Conservation (phyloP, 352 stramenopile genomes). For the Globisporangium viniferum region DNA sequence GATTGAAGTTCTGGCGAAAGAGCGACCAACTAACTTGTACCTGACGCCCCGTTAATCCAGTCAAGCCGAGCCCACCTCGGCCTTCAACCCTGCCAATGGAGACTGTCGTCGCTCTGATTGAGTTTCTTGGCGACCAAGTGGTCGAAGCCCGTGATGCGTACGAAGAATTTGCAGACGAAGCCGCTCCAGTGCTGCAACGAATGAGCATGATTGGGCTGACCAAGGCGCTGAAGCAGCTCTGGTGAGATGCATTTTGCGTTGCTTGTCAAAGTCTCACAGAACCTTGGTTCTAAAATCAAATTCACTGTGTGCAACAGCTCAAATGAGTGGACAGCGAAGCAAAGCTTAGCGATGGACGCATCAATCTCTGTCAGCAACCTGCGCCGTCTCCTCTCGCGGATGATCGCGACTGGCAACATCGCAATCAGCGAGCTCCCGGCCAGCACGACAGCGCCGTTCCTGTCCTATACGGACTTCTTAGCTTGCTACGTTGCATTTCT, state of each 20-base stretch:
- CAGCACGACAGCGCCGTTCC: slow-evolving; percentile 30
- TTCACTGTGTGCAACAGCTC: slow-evolving; percentile 1
- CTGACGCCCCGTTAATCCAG: not conserved
- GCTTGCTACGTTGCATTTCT: slow-evolving; percentile 53
- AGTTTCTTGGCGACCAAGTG: slow-evolving; percentile 61
- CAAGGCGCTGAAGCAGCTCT: slow-evolving; percentile 42
- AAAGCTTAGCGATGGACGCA: not conserved
- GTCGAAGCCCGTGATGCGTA: slow-evolving; percentile 56
- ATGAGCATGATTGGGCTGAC: slow-evolving; percentile 46
- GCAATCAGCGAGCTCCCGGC: slow-evolving; percentile 26
- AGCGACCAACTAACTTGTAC: not conserved
- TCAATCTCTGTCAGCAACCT: slow-evolving; percentile 29
- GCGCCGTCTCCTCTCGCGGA: slow-evolving; percentile 34
- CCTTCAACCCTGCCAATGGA: slow-evolving; percentile 25
- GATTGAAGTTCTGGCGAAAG: not conserved
- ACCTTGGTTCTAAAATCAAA: not conserved
- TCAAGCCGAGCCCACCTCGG: not conserved
- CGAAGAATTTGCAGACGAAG: slow-evolving; percentile 30
- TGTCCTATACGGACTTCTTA: slow-evolving; percentile 72
- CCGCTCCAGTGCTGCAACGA: slow-evolving; percentile 14
- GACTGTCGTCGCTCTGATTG: slow-evolving; percentile 52
- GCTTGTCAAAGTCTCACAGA: not conserved
- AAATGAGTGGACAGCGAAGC: slow-evolving; percentile 10
- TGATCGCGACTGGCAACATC: slow-evolving; percentile 34
- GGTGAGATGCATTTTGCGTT: slow-evolving; percentile 20